Conservation (phyloP, 352 stramenopile genomes). For the Phytophthora podocarpi region DNA sequence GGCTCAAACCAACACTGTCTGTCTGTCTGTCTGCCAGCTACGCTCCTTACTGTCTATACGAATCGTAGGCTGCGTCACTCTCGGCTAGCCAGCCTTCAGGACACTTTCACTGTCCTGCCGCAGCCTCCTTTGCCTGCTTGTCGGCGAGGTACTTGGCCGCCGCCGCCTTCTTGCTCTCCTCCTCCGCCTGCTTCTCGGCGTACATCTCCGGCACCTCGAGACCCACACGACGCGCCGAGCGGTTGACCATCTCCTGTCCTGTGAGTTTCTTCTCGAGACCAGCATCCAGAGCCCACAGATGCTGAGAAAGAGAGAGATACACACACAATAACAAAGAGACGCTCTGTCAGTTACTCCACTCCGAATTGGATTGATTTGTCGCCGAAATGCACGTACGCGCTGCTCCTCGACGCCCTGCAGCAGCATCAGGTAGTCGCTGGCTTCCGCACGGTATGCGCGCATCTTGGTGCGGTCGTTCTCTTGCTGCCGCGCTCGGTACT, state of each 20-base stretch:
- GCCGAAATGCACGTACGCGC: constrained; percentile 45
- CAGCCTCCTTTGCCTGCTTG: constrained; percentile 53
- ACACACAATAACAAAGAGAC: background rate
- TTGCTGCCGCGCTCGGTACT: constrained; percentile 77
- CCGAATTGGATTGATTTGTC: constrained; percentile 3
- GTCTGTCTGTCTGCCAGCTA: background rate
- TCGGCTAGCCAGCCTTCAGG: background rate
- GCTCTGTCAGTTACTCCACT: constrained; percentile 6
- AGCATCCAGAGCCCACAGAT: constrained; percentile 75
- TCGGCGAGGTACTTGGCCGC: constrained; percentile 61
- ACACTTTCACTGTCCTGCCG: constrained; percentile 15
- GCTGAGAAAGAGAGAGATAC: constrained; percentile 35
- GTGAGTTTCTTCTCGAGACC: constrained; percentile 72
- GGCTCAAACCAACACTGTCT: background rate
- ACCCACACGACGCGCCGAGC: constrained; percentile 75
- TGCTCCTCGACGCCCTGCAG: constrained; percentile 75
- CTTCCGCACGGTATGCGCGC: constrained; percentile 70
- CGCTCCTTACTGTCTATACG: constrained; percentile 21
- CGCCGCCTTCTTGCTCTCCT: constrained; percentile 39
- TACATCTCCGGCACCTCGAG: constrained; percentile 82
- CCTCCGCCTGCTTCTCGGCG: constrained; percentile 53
- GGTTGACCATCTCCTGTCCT: constrained; percentile 75
- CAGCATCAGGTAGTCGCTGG: constrained; percentile 73
- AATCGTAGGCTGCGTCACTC: background rate
- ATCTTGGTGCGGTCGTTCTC: constrained; percentile 80